Evolutionary conservation across 2,329 filamentous ascomycete genomes (phyloP), one percentile per base, ranked within the genome.

Genomic region (Diaporthe vexans): DNA sequence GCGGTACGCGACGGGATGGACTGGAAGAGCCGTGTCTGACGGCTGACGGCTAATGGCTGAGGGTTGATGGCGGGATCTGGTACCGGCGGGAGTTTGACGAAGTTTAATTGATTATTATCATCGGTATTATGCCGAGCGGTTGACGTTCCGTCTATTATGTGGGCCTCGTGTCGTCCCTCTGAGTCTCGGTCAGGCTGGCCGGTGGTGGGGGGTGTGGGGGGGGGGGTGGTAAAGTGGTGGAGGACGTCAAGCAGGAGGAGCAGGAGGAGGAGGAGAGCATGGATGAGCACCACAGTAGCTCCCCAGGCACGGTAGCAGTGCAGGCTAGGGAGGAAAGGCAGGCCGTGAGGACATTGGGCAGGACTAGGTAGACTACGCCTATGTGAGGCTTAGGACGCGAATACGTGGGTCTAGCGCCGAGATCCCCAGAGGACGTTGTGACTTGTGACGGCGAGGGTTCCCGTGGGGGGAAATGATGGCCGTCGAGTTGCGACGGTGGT

Each of bases 401-500:
- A 67, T 67, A 67, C 63, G 63, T 52, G 63, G 21, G 43, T 29
- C 63, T 67, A 67, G 63, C 63, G 63, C 46, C 46, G 29, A 24
- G 46, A 52, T 67, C 46, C 46, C 29, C 43, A 52, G 46, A 67
- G 29, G 63, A 37, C 63, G 63, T 67, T 67, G 63, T 7, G 43
- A 67, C 63, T 67, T 67, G 46, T 67, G 46, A 52, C 63, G 63
- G 63, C 63, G 63, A 67, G 46, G 29, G 29, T 37, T 67, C 63
- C 63, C 63, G 10, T 67, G 63, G 46, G 21, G 24, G 63, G 46
- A 67, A 67, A 67, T 52, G 63, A 67, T 52, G 46, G 63, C 63
- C 63, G 63, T 37, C 46, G 46, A 67, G 46, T 51, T 67, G 33
- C 46, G 63, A 67, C 46, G 63, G 61, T 35, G 46, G 61, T 67